Evolutionary conservation across 1,139 yeast species (phyloP).

Genomic region (Kazachstania sp.): DNA sequence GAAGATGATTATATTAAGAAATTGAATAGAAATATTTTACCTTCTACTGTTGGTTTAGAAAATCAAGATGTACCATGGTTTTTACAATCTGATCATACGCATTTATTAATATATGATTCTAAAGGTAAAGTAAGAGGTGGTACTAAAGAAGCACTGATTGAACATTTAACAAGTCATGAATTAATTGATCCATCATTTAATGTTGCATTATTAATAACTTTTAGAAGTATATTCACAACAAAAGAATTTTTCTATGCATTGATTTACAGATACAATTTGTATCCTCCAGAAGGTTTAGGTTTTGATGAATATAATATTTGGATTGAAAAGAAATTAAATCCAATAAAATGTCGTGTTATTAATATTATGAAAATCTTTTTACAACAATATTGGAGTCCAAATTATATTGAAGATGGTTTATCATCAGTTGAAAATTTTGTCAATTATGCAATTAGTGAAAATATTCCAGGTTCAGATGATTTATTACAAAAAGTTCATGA

Average conservation of each 20-base stretch:
- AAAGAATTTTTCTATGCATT: slow-evolving; percentile 54
- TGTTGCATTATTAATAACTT: slow-evolving; percentile 63
- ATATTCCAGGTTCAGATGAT: slow-evolving; percentile 37
- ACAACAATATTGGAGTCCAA: slow-evolving; percentile 70
- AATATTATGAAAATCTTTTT: slow-evolving; percentile 64
- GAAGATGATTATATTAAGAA: background rate
- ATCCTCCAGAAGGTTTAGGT: slow-evolving; percentile 83
- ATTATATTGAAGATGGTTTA: slow-evolving; percentile 47
- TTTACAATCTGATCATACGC: slow-evolving; percentile 69
- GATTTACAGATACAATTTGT: slow-evolving; percentile 57
- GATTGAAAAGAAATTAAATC: slow-evolving; percentile 51
- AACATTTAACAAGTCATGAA: slow-evolving; percentile 77
- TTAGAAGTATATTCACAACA: slow-evolving; percentile 67
- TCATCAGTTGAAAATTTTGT: slow-evolving; percentile 54
- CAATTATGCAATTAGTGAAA: slow-evolving; percentile 39
- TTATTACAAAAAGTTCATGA: slow-evolving; percentile 26
- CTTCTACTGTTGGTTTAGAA: background rate
- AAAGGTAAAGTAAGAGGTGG: slow-evolving; percentile 82
- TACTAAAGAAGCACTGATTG: slow-evolving; percentile 67
- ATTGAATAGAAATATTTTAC: background rate
- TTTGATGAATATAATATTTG: slow-evolving; percentile 77
- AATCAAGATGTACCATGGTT: slow-evolving; percentile 58
- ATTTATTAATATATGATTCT: slow-evolving; percentile 60
- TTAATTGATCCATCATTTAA: slow-evolving; percentile 60
- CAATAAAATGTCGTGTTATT: slow-evolving; percentile 61